Evolutionary conservation across 2,329 filamentous ascomycete genomes (phyloP).

Genomic region (Colletotrichum lini): DNA sequence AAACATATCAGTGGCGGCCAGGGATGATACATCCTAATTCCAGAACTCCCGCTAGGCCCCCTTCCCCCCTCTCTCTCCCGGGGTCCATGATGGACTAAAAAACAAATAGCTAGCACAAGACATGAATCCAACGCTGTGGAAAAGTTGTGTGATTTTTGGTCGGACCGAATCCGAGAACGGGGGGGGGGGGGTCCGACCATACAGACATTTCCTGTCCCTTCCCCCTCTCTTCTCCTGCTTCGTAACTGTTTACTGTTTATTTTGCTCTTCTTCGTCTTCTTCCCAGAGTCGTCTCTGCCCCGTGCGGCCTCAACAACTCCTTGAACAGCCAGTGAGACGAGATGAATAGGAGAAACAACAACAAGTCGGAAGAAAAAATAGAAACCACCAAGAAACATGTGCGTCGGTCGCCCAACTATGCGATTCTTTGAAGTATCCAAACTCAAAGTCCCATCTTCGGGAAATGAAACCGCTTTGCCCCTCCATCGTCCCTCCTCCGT

Average conservation of each 20-base stretch:
- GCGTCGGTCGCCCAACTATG: conserved; percentile 43
- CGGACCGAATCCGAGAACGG: neutral
- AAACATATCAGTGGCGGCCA: neutral
- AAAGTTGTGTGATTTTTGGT: conserved; percentile 11
- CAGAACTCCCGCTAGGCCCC: neutral
- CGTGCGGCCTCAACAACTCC: neutral
- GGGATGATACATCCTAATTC: neutral
- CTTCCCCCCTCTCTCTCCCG: no score
- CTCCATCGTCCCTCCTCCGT: neutral
- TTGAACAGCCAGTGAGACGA: conserved; percentile 12
- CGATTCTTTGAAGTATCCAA: conserved; percentile 35
- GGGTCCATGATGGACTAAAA: neutral
- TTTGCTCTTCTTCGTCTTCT: neutral
- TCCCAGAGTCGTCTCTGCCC: neutral
- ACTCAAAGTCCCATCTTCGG: conserved; percentile 26
- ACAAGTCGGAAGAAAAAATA: neutral
- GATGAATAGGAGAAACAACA: neutral
- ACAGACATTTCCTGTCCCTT: neutral
- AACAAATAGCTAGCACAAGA: neutral
- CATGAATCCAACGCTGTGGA: conserved; percentile 7
- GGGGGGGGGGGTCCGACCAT: neutral
- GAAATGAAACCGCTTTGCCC: neutral
- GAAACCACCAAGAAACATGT: conserved; percentile 15
- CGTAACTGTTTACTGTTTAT: conserved; percentile 23
- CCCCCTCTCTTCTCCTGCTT: conserved; percentile 3